Base-by-base conservation (phyloP, 1,284 basidiomycete species). In the Pseudozyma pruni region DNA sequence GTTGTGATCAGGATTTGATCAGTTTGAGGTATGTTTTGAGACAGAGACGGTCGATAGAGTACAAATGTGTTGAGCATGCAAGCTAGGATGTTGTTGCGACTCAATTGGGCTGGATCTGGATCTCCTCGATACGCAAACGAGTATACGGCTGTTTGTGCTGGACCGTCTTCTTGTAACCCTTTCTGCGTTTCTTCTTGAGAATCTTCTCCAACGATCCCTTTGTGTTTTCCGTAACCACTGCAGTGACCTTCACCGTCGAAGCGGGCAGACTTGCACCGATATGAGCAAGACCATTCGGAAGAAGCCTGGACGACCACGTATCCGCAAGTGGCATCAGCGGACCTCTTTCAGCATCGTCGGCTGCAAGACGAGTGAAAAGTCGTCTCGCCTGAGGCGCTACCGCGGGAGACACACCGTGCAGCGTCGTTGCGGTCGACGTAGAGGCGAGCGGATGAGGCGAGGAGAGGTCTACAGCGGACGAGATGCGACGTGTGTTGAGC, bases 141-240 rank as follows among this genome's bases (percentile, higher is more conserved):
- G 94, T 98, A 85, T 92, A 97, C 4, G 90, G 90, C 83, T 94
- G 93, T 85, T 97, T 97, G 83, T 94, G 91, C 81, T 88, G 87
- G 74, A 92, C 87, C 8, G 89, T 90, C 83, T 88, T 90, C 83
- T 87, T 85, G 85, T 98, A 98, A 14, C 94, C 94, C 86, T 98
- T 98, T 88, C 95, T 90, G 83, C 93, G 86, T 86, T 98, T 98
- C 86, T 94, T 95, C 86, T 97, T 96, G 83, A 94, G 88, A 51
- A 93, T 91, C 72, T 87, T 87, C 84, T 95, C 91, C 89, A 98
- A 90, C 45, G 87, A 88, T 16, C 92, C 91, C 84, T 94, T 96
- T 33, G 95, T 98, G 82, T 98, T 94, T 84, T 98, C 95, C 42
- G 98, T 85, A 13, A 98, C 93, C 16, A 93, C 95, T 19, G 93